Evolutionary conservation across 2,329 filamentous ascomycete species (phyloP), one percentile per base, ranked within the genome.

Genomic region (Ophiostoma sp.): DNA sequence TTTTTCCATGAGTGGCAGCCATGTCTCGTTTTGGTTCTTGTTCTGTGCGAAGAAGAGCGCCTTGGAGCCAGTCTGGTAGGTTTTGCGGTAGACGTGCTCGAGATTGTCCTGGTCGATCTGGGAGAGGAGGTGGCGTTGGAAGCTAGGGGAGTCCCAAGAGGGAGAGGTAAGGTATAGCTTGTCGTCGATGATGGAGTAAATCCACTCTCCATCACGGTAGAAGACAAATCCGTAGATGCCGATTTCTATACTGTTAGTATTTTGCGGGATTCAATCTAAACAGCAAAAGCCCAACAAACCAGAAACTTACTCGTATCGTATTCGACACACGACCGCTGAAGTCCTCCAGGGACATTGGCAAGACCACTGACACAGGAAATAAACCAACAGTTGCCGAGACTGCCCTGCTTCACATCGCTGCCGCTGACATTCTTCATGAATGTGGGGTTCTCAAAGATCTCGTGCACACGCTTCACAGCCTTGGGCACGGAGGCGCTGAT

Each of bases 181-280:
- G 79, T 97, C 93, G 76, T 97, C 93, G 71, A 97, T 88, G 72
- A 97, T 94, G 71, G 91, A 93, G 75, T 93, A 93, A 70, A 94
- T 91, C 93, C 93, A 97, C 79, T 95, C 92, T 69, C 93, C 93
- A 76, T 96, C 93, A 39, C 65, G 65, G 65, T 79, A 68, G 1
- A 33, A 66, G 6, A 67, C 39, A 20, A 36, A n/a, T 23, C 65
- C 65, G n/a, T 67, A 67, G 11, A 67, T 67, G 36, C 65, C 65
- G 23, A 67, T 67, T 48, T 67, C 62, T 65, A 15, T 39, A 5
- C 11, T n/a, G 71, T 74, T 68, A 72, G 72, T 13, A 17, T 67
- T 11, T 36, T 13, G 62, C 8, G 6, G 3, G 4, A 39, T 36
- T 13, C 23, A 2, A 13, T 11, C 27, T 31, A 33, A 27, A 67